Evolutionary conservation across 768 basidiomycete genomes (phyloP).

Genomic region (Cystofilobasidium ferigula): DNA sequence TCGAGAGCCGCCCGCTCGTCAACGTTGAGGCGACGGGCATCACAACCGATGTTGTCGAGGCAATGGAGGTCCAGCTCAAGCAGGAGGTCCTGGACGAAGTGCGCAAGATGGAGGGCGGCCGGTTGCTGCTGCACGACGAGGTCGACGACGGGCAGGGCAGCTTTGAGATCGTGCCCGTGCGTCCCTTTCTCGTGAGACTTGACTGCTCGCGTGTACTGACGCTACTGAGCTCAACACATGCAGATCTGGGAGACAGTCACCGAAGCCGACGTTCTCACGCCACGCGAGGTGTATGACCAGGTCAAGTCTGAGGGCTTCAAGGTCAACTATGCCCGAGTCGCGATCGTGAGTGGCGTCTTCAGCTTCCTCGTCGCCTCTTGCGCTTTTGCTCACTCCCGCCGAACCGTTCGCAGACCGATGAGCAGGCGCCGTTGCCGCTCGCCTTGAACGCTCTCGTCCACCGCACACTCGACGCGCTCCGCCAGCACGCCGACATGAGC

Average conservation of each 20-base stretch:
- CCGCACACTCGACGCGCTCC: constrained; percentile 50
- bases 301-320: constrained; percentile 31
- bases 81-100: constrained; percentile 75
- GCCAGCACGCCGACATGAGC: constrained; percentile 45
- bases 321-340: constrained; percentile 54
- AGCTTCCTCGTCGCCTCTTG: constrained; percentile 6
- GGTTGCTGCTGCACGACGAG: constrained; percentile 87
- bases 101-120: constrained; percentile 51
- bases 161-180: constrained; percentile 68
- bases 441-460: constrained; percentile 69
- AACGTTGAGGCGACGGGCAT: constrained; percentile 98
- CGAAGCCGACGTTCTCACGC: constrained; percentile 37
- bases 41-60: constrained; percentile 76
- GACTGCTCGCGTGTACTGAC: neutral
- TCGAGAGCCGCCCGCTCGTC: constrained; percentile 74
- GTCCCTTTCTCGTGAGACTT: neutral
- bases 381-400: constrained; percentile 7
- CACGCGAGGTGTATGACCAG: constrained; percentile 37
- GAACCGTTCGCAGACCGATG: constrained; percentile 68
- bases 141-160: constrained; percentile 82
- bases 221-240: neutral
- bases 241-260: constrained; percentile 75
- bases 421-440: constrained; percentile 86
- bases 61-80: constrained; percentile 80
- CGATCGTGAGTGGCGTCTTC: constrained; percentile 61